Evolutionary conservation across 345 rosid species (phyloP), one percentile per base, ranked within the genome.

Genomic region (Lagerstroemia speciosa): DNA sequence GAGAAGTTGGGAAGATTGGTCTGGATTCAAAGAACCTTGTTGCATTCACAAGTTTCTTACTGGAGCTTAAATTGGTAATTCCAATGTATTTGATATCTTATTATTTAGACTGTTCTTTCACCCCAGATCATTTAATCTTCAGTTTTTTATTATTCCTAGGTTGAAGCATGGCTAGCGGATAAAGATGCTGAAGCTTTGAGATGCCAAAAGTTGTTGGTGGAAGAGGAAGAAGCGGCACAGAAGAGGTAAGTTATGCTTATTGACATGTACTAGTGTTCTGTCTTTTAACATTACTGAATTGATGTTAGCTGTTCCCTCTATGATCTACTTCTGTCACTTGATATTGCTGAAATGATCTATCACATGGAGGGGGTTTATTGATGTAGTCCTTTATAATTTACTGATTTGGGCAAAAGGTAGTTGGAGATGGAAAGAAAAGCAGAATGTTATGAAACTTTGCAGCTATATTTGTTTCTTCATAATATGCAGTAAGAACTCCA

Each of bases 161-260:
- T 91, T 37, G 83, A 87, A 76, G 97, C 86, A 36, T 95, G 98
- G 98, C 86, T 88, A 60, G 92, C 92, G 60, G 93, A 92, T 81
- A 87, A 88, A 84, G 99, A 92, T 73, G 97, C 92, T 33, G 97
- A 92, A 81, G 97, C 98, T 71, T 74, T 92, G 79, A 83, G 93
- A 80, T 90, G 92, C 80, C 96, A 95, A 83, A 88, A 90, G 73
- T 77, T 89, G 80, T 83, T 95, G 45, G 85, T 95, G 76, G 97
- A 92, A 81, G 99, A 95, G 81, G 98, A 95, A 84, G 99, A 92
- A 84, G 96, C 96, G 73, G 91, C 93, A 52, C 93, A 74, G 75
- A 87, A 84, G 82, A 95, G 96, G 99, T 89, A 72, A 34, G 26
- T 72, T 69, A 34, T 72, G 40, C 55, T 30, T 67, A 38, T 24